Percentiles rank a stretch among this genome's conserved stretches.
Evolutionary conservation across 2,329 filamentous ascomycete species (phyloP).

Genomic region (Ophiostoma ips): DNA sequence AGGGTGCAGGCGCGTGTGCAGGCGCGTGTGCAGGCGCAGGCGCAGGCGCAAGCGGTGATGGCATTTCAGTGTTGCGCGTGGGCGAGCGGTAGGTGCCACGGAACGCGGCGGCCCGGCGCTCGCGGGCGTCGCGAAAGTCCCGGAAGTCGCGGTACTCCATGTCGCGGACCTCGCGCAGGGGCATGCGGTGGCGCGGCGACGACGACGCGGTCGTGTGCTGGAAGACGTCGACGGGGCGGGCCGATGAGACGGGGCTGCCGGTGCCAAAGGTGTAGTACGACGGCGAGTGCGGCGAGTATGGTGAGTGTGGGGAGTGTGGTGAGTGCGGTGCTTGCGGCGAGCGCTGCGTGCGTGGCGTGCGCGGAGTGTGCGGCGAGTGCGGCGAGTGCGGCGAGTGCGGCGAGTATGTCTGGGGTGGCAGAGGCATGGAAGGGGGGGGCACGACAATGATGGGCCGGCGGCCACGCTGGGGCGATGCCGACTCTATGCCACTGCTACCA

Average conservation of each 20-base stretch:
- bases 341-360: no score
- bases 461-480: slow-evolving; percentile 12
- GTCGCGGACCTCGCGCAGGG: neutral
- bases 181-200: neutral
- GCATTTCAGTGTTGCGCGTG: neutral
- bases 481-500: slow-evolving; percentile 11
- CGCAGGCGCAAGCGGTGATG: no score
- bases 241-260: neutral
- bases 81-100: neutral
- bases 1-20: no score
- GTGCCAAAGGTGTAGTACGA: neutral
- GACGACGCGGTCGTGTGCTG: neutral
- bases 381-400: slow-evolving; percentile 1
- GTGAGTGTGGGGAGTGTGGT: no score
- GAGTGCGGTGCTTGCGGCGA: no score
- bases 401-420: slow-evolving; percentile 1
- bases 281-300: neutral
- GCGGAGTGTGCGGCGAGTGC: slow-evolving; percentile 2
- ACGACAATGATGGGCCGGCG: slow-evolving; percentile 15
- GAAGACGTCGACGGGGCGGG: neutral
- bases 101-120: neutral
- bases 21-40: no score
- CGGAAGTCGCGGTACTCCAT: neutral
- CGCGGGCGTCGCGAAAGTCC: neutral
- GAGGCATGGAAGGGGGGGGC: slow-evolving; percentile 8